phyloP scores from a whole-genome alignment of 2,329 filamentous ascomycete species.

The Clonostachys rhizophaga region DNA sequence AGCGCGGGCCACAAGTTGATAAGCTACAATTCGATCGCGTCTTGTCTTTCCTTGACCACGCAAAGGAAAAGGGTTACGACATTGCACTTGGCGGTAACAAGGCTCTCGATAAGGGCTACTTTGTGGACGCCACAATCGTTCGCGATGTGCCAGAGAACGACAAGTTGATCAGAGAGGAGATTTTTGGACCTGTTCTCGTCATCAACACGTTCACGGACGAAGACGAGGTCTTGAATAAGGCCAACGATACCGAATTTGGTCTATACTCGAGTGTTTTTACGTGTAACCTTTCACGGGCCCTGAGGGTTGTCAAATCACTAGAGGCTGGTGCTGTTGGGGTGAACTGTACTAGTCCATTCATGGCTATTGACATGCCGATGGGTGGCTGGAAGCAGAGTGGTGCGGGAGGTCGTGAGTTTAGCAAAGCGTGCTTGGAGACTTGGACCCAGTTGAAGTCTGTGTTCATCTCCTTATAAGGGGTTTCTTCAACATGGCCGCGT shows the following conservation, averaged over 20 bases:
- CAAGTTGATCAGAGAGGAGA: slow-evolving; percentile 38
- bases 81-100: not conserved
- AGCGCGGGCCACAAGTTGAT: slow-evolving; percentile 42
- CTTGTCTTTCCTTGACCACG: slow-evolving; percentile 34
- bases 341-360: slow-evolving; percentile 31
- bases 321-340: slow-evolving; percentile 54
- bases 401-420: slow-evolving; percentile 3
- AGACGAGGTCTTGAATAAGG: slow-evolving; percentile 36
- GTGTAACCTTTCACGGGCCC: slow-evolving; percentile 40
- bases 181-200: slow-evolving; percentile 45
- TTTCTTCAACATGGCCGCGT: no score
- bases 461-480: no score
- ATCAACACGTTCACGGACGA: slow-evolving; percentile 41
- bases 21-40: slow-evolving; percentile 42
- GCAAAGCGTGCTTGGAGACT: slow-evolving; percentile 6
- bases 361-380: no score
- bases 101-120: not conserved
- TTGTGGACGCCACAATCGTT: slow-evolving; percentile 17
- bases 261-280: slow-evolving; percentile 49
- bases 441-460: no score
- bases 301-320: slow-evolving; percentile 43
- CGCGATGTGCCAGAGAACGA: not conserved
- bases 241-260: slow-evolving; percentile 45
- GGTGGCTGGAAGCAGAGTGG: slow-evolving; percentile 7
- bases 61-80: slow-evolving; percentile 13